Evolutionary conservation across 139 green algal genomes (phyloP), one percentile per base, ranked within the genome.

Genomic region (Edaphochlamys debaryana): DNA sequence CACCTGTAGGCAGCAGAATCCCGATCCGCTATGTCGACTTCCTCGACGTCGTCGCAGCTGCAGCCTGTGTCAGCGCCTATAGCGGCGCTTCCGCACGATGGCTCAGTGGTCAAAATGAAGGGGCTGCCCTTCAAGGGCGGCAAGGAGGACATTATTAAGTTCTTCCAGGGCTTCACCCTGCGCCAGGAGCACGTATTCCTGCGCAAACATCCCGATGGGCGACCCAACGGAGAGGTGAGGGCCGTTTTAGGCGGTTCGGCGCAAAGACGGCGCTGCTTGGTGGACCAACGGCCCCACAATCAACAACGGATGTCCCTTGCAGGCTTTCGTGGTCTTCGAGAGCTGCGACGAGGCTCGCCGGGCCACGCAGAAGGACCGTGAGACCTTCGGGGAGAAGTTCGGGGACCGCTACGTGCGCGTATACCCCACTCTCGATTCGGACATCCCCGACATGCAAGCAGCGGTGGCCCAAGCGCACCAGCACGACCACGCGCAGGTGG

Each of bases 361-460:
- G 3, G 92, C 92, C 5, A 93, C 85, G 23, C 84, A 90, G 66
- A 96, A 96, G 73, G 93, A 96, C 84, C 86, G 91, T 29, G 93
- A 96, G 56, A 93, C 93, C 0, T 96, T 96, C 69, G 84, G 84
- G 20, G 90, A 94, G 22, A 92, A 94, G 63, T 95, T 92, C 70
- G 92, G 93, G 0, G 90, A 95, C 69, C 84, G 93, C 15, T 96
- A 95, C 32, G 93, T 96, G 34, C 90, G 93, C 0, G 93, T 96
- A 36, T 94, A 93, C 67, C 88, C 92, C 9, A 88, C 82, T 4
- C 85, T 94, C 36, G 92, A 95, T 56, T 87, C 85, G 48, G 91
- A 93, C 66, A 77, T 92, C 2, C 66, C 83, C 23, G 92, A 96
- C 42, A 91, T 96, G 80, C 85, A 89, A 67, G 70, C 79, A 38